Percentiles rank a stretch among this genome's conserved stretches.
Evolutionary conservation across 257 asterid genomes (phyloP).

Genomic region (Agastache rugosa): DNA sequence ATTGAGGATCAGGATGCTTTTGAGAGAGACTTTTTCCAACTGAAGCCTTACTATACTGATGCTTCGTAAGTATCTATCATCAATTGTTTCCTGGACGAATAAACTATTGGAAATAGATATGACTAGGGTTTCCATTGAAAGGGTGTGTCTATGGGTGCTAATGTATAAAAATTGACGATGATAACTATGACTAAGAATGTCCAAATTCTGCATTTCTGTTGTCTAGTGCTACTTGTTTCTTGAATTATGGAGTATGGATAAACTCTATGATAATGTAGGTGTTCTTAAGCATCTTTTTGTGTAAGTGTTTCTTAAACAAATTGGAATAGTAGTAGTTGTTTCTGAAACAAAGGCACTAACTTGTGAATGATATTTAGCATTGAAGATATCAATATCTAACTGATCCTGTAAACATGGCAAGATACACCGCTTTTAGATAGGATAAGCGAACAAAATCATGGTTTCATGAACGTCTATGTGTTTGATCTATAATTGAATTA

Average conservation of each 20-base stretch:
- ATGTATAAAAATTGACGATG: not conserved
- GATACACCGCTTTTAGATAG: not conserved
- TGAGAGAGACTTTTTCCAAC: conserved; percentile 93
- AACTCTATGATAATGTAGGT: not conserved
- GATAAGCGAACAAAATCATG: not conserved
- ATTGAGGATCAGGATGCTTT: conserved; percentile 90
- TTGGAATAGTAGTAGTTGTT: not conserved
- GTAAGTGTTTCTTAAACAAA: not conserved
- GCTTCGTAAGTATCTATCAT: conserved; percentile 62
- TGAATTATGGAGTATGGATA: not conserved
- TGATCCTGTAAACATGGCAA: not conserved
- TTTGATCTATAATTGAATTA: not conserved
- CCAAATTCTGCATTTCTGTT: not conserved
- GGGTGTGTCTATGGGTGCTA: not conserved
- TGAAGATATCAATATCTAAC: not conserved
- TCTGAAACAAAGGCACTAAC: not conserved
- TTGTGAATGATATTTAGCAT: not conserved
- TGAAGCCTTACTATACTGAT: conserved; percentile 94
- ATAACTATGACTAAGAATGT: not conserved
- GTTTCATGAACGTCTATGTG: not conserved
- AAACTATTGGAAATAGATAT: not conserved
- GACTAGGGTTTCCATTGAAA: not conserved
- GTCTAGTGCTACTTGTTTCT: not conserved
- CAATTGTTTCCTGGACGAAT: not conserved
- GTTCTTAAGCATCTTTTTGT: not conserved